Percentiles rank a stretch among this genome's conserved stretches.
phyloP scores from a whole-genome alignment of 2,329 filamentous ascomycete species.

The Mariannaea sp. region DNA sequence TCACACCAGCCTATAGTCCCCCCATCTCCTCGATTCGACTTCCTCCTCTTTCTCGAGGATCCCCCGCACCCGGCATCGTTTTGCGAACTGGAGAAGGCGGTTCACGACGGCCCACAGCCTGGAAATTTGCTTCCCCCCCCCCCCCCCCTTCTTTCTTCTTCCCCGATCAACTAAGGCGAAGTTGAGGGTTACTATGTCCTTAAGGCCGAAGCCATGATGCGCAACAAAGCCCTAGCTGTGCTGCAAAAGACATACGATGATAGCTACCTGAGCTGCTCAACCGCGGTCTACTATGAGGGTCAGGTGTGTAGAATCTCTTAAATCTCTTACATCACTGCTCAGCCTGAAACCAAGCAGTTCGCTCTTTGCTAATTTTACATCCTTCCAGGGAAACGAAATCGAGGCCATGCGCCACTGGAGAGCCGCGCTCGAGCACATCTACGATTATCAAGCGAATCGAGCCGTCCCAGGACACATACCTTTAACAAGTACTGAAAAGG shows the following conservation, averaged over 20 bases:
- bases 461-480: conserved; percentile 71
- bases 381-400: conserved; percentile 77
- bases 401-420: conserved; percentile 93
- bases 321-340: too few species aligned
- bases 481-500: conserved; percentile 80
- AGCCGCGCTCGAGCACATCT: conserved; percentile 84
- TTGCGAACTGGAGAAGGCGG: conserved; percentile 8
- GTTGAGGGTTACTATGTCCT: conserved; percentile 38
- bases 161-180: conserved; percentile 19
- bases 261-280: conserved; percentile 92
- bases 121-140: conserved; percentile 4
- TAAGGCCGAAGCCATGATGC: conserved; percentile 53
- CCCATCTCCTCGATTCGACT: neutral
- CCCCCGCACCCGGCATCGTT: conserved; percentile 4
- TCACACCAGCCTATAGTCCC: neutral
- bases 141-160: conserved; percentile 4
- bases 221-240: conserved; percentile 64
- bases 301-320: conserved; percentile 62
- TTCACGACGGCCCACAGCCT: conserved; percentile 2
- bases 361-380: conserved; percentile 11
- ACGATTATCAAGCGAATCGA: conserved; percentile 80
- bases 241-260: conserved; percentile 99
- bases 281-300: conserved; percentile 93
- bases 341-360: neutral
- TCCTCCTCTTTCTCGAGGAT: neutral